phyloP scores from a whole-genome alignment of 73 alveolate species.

The Paramecium primaurelia region DNA sequence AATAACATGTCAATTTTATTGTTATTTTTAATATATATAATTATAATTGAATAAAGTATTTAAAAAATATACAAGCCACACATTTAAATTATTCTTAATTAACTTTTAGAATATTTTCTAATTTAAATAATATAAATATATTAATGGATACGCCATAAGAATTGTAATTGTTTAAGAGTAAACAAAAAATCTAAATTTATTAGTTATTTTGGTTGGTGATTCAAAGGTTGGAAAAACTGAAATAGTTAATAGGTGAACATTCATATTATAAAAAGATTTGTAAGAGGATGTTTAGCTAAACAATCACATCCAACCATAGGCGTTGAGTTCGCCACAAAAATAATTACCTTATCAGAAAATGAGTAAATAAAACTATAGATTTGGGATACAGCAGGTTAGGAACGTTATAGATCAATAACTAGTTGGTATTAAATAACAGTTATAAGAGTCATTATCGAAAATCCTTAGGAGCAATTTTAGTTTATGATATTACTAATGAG shows the following conservation, averaged over 20 bases:
- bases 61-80: too few relatives aligned
- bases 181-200: not conserved
- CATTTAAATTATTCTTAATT: too few relatives aligned
- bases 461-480: conserved; percentile 70
- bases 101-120: too few relatives aligned
- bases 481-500: conserved; percentile 58
- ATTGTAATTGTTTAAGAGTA: not conserved
- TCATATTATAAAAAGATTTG: conserved; percentile 37
- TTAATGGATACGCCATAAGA: not conserved
- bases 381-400: conserved; percentile 82
- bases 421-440: not conserved
- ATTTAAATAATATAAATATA: too few relatives aligned
- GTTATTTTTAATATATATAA: too few relatives aligned
- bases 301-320: conserved; percentile 77
- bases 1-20: too few relatives aligned
- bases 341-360: conserved; percentile 57
- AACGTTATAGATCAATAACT: conserved; percentile 70
- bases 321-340: conserved; percentile 80
- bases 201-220: conserved; percentile 69
- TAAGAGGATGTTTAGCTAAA: conserved; percentile 52
- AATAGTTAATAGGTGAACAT: not conserved
- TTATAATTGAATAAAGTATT: too few relatives aligned
- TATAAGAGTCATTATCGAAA: conserved; percentile 62
- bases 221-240: conserved; percentile 76
- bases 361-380: conserved; percentile 70